A percentile compares a stretch with the other conserved stretches of the same genome.
Evolutionary conservation across 192 early-diverging fungal species (phyloP).

Genomic region (Podochytrium sp.): DNA sequence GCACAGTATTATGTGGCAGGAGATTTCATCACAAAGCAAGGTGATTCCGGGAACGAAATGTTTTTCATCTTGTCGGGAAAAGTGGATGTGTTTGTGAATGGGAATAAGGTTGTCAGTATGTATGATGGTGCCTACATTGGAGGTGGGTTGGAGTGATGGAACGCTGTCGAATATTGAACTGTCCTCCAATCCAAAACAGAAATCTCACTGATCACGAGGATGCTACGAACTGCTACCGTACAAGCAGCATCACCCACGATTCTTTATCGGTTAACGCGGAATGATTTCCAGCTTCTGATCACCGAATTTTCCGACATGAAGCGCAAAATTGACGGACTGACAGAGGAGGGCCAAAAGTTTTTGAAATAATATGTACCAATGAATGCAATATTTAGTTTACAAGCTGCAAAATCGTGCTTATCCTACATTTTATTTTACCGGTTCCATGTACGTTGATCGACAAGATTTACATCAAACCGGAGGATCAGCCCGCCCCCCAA

Average conservation of each 20-base stretch:
- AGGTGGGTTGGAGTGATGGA: no score
- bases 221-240: constrained; percentile 1
- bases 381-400: no score
- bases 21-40: constrained; percentile 33
- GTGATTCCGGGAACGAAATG: constrained; percentile 52
- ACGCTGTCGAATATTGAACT: not conserved
- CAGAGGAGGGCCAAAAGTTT: not conserved
- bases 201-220: not conserved
- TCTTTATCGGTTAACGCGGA: not conserved
- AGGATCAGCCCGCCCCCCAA: no score
- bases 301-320: constrained; percentile 5
- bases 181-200: not conserved
- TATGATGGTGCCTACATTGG: constrained; percentile 12
- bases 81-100: constrained; percentile 45
- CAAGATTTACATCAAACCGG: no score
- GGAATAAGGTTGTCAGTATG: constrained; percentile 33
- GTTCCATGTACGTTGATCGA: no score
- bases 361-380: no score
- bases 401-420: no score
- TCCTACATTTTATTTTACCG: no score
- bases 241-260: not conserved
- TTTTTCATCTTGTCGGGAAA: constrained; percentile 52
- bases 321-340: not conserved
- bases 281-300: not conserved
- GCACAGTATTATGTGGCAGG: constrained; percentile 32